Percentiles rank a stretch among this genome's conserved stretches.
Conservation (phyloP, 495 filamentous ascomycete genomes). For the Trichoderma reesei region DNA sequence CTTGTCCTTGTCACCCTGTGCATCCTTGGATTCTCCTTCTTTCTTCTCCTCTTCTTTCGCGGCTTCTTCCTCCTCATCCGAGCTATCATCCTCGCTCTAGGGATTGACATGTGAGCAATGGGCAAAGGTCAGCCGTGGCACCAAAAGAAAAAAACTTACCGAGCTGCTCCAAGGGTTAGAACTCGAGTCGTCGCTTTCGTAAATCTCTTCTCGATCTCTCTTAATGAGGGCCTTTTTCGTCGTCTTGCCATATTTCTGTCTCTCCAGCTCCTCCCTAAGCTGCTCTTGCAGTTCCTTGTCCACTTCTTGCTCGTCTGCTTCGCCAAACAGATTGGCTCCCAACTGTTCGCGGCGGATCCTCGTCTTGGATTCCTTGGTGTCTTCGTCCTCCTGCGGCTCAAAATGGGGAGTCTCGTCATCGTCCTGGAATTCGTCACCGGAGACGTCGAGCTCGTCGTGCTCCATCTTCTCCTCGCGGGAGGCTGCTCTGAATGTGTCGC, state of each 20-base stretch:
- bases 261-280: conserved; percentile 55
- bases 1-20: conserved; percentile 53
- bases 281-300: conserved; percentile 67
- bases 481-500: conserved; percentile 39
- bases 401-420: conserved; percentile 80
- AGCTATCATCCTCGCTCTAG: conserved; percentile 7
- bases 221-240: conserved; percentile 70
- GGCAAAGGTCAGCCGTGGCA: conserved; percentile 29
- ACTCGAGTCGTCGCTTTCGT: conserved; percentile 70
- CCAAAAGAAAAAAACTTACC: not conserved
- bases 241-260: conserved; percentile 60
- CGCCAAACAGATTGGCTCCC: conserved; percentile 74
- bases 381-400: conserved; percentile 63
- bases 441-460: conserved; percentile 51
- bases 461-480: conserved; percentile 44
- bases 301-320: conserved; percentile 76
- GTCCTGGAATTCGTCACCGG: conserved; percentile 43
- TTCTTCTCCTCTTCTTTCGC: conserved; percentile 63
- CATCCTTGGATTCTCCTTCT: conserved; percentile 45
- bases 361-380: conserved; percentile 75
- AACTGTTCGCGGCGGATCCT: conserved; percentile 81
- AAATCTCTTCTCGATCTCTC: conserved; percentile 75
- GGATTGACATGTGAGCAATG: conserved; percentile 21
- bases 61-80: conserved; percentile 29
- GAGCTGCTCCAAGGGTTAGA: conserved; percentile 54